A percentile compares a stretch with the other conserved stretches of the same genome.
Evolutionary conservation across 2,329 filamentous ascomycete species (phyloP).

Genomic region (Pestalotiopsis sp.): DNA sequence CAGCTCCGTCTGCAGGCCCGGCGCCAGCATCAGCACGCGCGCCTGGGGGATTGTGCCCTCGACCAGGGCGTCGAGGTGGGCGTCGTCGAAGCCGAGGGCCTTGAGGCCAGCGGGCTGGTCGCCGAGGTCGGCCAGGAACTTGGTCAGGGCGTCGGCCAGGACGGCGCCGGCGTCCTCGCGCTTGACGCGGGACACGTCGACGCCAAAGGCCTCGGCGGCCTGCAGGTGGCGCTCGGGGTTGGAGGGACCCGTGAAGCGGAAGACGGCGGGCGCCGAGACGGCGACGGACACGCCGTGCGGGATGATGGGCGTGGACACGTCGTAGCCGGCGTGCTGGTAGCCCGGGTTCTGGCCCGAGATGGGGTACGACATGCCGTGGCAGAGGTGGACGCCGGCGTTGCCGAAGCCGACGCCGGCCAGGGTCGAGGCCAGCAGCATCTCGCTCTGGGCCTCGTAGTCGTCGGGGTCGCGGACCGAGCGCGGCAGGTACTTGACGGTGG

Average conservation of each 20-base stretch:
- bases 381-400: conserved; percentile 90
- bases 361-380: conserved; percentile 89
- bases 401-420: conserved; percentile 95
- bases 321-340: conserved; percentile 88
- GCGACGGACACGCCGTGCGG: conserved; percentile 96
- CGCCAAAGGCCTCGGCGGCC: conserved; percentile 88
- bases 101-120: conserved; percentile 89
- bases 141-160: conserved; percentile 77
- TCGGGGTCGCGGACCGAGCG: conserved; percentile 85
- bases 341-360: conserved; percentile 94
- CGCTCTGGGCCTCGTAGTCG: conserved; percentile 87
- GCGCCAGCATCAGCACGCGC: conserved; percentile 88
- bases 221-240: conserved; percentile 91
- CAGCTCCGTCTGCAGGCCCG: conserved; percentile 73
- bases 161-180: conserved; percentile 88
- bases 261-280: conserved; percentile 90
- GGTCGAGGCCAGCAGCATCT: conserved; percentile 95
- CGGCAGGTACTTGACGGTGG: conserved; percentile 90
- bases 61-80: conserved; percentile 80
- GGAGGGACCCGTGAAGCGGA: conserved; percentile 87
- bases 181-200: conserved; percentile 87
- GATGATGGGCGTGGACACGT: conserved; percentile 77
- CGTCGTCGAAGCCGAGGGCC: conserved; percentile 75
- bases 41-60: conserved; percentile 94
- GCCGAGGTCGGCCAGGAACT: conserved; percentile 81